phyloP scores from a whole-genome alignment of 805 yeast genomes.

The Candida vaughaniae region DNA sequence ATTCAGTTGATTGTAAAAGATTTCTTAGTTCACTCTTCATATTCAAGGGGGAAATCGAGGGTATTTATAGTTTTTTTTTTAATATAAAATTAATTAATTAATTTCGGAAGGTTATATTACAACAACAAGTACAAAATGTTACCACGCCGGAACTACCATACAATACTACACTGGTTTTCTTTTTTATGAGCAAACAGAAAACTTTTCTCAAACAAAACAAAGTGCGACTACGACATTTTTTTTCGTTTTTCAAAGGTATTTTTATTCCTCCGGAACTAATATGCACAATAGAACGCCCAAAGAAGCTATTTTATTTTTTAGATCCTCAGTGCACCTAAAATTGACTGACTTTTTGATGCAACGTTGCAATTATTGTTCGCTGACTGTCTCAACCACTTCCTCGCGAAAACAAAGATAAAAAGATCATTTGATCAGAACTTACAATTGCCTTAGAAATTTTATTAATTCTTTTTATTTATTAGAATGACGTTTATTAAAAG shows the following conservation, averaged over 20 bases:
- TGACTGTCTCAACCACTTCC: too few species aligned
- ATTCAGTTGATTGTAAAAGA: slow-evolving; percentile 10
- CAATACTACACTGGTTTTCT: too few species aligned
- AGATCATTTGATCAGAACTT: too few species aligned
- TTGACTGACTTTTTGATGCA: background rate
- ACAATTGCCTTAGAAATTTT: too few species aligned
- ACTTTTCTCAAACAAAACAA: slow-evolving; percentile 5
- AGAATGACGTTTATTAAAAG: slow-evolving; percentile 2
- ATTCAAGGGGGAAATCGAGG: slow-evolving; percentile 3
- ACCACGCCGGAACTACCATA: background rate
- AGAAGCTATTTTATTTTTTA: background rate
- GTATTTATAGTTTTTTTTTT: slow-evolving; percentile 7
- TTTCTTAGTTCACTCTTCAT: slow-evolving; percentile 16
- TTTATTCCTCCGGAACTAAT: background rate
- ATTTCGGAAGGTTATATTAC: slow-evolving; percentile 4
- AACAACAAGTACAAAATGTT: background rate
- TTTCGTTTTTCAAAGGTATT: slow-evolving; percentile 1
- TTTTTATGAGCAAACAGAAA: too few species aligned
- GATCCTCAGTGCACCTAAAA: too few species aligned
- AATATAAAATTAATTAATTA: background rate
- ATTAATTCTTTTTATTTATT: too few species aligned
- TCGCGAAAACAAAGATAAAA: background rate
- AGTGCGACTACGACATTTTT: slow-evolving; percentile 5
- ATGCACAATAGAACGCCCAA: background rate
- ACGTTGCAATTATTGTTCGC: background rate